phyloP scores from a whole-genome alignment of 75 land plant species.

The Pinus taeda region DNA sequence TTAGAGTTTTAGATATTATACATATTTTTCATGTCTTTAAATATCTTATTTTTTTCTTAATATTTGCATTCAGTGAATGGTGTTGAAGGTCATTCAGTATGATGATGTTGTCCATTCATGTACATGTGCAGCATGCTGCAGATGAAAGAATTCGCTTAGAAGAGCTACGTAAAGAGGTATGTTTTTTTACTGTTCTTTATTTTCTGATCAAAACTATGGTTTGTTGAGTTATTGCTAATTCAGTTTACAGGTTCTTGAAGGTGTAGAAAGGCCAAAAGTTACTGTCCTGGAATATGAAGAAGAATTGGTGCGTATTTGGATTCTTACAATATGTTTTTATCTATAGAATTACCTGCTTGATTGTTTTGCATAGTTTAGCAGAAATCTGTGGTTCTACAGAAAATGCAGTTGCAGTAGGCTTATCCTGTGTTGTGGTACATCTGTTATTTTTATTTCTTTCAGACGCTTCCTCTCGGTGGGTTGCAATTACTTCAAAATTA shows the following conservation, averaged over 20 bases:
- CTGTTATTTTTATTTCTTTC: not conserved
- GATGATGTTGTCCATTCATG: not conserved
- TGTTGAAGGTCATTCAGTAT: not conserved
- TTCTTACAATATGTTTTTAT: conserved; percentile 1
- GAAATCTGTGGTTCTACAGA: not conserved
- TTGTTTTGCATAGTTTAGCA: not conserved
- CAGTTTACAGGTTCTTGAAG: conserved; percentile 64
- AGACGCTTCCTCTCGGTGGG: conserved; percentile 59
- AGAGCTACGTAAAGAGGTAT: conserved; percentile 77
- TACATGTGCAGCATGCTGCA: conserved; percentile 88
- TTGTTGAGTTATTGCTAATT: not conserved
- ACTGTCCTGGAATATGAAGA: conserved; percentile 59
- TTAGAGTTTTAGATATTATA: not conserved
- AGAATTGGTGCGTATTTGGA: conserved; percentile 63
- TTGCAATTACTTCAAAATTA: conserved; percentile 80
- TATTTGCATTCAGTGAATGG: not conserved
- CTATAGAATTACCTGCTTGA: not conserved
- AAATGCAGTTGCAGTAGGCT: not conserved
- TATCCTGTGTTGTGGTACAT: not conserved
- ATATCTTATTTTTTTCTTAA: not conserved
- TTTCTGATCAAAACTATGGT: not conserved
- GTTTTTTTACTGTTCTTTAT: not conserved
- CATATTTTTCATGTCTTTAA: not conserved
- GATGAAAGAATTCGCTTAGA: conserved; percentile 97
- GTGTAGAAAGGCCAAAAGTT: conserved; percentile 39